Conservation (phyloP, 306 rosid species). For the Sindora glabra region DNA sequence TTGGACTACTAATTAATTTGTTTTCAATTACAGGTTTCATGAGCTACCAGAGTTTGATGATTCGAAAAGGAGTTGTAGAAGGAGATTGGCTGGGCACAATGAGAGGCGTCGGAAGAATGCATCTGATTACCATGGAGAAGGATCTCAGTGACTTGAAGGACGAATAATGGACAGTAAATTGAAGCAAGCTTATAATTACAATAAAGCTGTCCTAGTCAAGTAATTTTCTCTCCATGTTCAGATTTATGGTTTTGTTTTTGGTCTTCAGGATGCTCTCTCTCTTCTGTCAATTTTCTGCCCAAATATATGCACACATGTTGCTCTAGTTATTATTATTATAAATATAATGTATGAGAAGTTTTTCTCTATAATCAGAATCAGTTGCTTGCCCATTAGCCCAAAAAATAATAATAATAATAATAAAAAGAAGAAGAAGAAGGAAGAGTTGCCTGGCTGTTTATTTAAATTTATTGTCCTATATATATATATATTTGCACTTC, state of each 20-base stretch:
- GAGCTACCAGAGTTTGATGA: slow-evolving; percentile 72
- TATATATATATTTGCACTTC: too few species aligned
- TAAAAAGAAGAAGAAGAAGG: too few species aligned
- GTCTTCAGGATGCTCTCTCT: slow-evolving; percentile 81
- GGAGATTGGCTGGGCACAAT: slow-evolving; percentile 91
- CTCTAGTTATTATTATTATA: too few species aligned
- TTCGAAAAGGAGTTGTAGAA: slow-evolving; percentile 80
- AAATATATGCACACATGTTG: neutral
- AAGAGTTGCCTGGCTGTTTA: too few species aligned
- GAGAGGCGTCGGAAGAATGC: slow-evolving; percentile 78
- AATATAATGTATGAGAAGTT: neutral
- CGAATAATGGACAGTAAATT: neutral
- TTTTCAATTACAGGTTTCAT: slow-evolving; percentile 62
- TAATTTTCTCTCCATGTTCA: neutral
- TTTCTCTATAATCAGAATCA: too few species aligned
- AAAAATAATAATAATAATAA: too few species aligned
- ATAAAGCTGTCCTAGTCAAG: slow-evolving; percentile 20
- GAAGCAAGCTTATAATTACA: slow-evolving; percentile 18
- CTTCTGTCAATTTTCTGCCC: slow-evolving; percentile 89
- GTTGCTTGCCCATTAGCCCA: too few species aligned
- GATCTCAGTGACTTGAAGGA: too few species aligned
- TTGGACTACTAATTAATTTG: neutral
- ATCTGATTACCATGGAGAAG: slow-evolving; percentile 48
- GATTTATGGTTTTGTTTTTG: neutral
- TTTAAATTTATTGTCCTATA: too few species aligned